phyloP scores from a whole-genome alignment of 176 grass and related monocot species.

The Oryza brachyantha region DNA sequence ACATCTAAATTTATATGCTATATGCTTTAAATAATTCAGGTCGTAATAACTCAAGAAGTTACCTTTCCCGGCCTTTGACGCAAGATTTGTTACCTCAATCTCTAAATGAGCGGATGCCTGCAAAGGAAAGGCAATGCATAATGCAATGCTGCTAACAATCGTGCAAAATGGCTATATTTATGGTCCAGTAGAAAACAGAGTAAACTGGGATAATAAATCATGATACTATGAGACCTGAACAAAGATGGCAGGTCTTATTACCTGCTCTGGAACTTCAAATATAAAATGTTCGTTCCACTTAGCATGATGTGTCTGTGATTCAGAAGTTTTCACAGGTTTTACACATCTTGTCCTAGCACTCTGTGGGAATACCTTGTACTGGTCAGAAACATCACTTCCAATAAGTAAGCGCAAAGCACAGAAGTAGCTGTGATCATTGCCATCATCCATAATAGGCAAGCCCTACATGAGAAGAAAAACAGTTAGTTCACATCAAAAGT shows the following conservation, averaged over 20 bases:
- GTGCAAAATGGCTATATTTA: neutral
- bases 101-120: slow-evolving; percentile 88
- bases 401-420: slow-evolving; percentile 90
- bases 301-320: slow-evolving; percentile 42
- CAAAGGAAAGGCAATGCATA: slow-evolving; percentile 30
- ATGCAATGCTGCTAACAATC: neutral
- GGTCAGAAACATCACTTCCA: slow-evolving; percentile 75
- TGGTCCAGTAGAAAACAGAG: neutral
- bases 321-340: slow-evolving; percentile 56
- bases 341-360: slow-evolving; percentile 99
- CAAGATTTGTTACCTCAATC: slow-evolving; percentile 98
- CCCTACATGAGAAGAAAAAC: slow-evolving; percentile 48
- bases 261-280: slow-evolving; percentile 98
- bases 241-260: neutral
- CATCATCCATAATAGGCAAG: slow-evolving; percentile 84
- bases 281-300: slow-evolving; percentile 99
- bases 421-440: slow-evolving; percentile 88
- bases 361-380: slow-evolving; percentile 91
- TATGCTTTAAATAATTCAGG: slow-evolving; percentile 1
- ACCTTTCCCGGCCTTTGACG: slow-evolving; percentile 94
- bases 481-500: slow-evolving; percentile 29
- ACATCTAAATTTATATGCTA: neutral
- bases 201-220: neutral
- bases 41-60: slow-evolving; percentile 6
- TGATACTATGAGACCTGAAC: neutral